Percentiles rank a stretch among this genome's conserved stretches.
Conservation (phyloP, 495 filamentous ascomycete species). For the Penicillium argentinense region DNA sequence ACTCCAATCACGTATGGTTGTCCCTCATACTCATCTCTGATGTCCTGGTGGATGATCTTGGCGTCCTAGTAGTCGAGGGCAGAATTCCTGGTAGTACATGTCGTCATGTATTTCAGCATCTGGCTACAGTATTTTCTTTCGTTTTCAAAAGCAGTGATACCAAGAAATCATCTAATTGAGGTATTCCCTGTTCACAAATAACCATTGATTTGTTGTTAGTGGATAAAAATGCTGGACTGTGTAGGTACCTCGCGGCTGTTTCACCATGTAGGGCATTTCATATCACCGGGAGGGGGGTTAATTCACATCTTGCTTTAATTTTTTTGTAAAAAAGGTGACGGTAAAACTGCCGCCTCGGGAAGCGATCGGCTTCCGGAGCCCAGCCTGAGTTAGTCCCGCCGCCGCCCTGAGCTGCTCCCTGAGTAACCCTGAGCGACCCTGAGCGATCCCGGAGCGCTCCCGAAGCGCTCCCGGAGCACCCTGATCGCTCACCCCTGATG, state of each 20-base stretch:
- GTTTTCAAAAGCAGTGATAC: slow-evolving; percentile 4
- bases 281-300: slow-evolving; percentile 21
- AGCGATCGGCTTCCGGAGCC: too few relatives aligned
- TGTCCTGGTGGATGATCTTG: slow-evolving; percentile 9
- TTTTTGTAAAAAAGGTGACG: too few relatives aligned
- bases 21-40: slow-evolving; percentile 10
- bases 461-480: too few relatives aligned
- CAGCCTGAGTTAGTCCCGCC: too few relatives aligned
- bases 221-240: slow-evolving; percentile 9
- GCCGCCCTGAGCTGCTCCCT: too few relatives aligned
- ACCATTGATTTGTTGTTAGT: slow-evolving; percentile 9
- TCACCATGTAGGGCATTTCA: too few relatives aligned
- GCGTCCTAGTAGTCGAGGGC: slow-evolving; percentile 7
- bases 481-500: too few relatives aligned
- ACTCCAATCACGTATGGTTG: not conserved
- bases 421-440: too few relatives aligned
- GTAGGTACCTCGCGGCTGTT: slow-evolving; percentile 18
- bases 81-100: slow-evolving; percentile 7
- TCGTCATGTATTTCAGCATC: slow-evolving; percentile 6
- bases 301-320: too few relatives aligned
- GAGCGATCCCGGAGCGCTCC: too few relatives aligned
- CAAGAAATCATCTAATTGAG: slow-evolving; percentile 6
- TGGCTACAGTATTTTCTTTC: slow-evolving; percentile 8
- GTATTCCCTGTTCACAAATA: not conserved
- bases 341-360: too few relatives aligned